These are phyloP conservation scores for Penicillium sp. DNA, from an alignment of 2,329 filamentous ascomycete species.

Conservation along the genomic window DNA sequence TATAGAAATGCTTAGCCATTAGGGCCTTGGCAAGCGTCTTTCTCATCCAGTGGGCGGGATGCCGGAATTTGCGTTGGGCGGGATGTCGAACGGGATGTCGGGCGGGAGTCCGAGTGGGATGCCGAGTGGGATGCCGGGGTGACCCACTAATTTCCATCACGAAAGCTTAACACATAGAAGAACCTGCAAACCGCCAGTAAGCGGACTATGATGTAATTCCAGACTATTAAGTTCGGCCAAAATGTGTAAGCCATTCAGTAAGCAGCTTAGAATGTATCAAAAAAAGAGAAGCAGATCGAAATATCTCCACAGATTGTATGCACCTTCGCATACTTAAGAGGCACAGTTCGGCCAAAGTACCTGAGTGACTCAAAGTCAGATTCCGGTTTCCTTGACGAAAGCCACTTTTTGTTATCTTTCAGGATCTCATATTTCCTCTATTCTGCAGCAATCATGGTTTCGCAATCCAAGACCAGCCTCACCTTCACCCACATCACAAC, in stretches of 20 bases:
- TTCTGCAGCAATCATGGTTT: background rate
- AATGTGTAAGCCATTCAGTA: background rate
- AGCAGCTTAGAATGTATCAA: background rate
- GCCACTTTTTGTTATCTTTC: too few relatives aligned
- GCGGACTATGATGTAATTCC: background rate
- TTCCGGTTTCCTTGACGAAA: too few relatives aligned
- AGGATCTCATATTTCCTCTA: background rate
- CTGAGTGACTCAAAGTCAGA: too few relatives aligned
- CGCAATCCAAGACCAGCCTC: conserved; percentile 14
- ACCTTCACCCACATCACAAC: conserved; percentile 50
- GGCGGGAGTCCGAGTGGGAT: too few relatives aligned
- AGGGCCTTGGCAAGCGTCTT: too few relatives aligned
- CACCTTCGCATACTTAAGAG: background rate
- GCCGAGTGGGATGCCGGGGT: background rate
- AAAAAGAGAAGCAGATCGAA: background rate
- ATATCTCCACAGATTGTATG: background rate
- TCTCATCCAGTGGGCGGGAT: too few relatives aligned
- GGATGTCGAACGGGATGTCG: background rate
- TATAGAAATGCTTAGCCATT: too few relatives aligned
- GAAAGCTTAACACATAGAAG: background rate
- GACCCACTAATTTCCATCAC: background rate
- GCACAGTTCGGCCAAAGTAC: too few relatives aligned
- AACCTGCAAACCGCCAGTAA: background rate
- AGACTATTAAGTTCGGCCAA: background rate
- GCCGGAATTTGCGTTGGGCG: background rate